Evolutionary conservation across 306 rosid genomes (phyloP), one percentile per base, ranked within the genome.

Genomic region (Cucurbita ficifolia): DNA sequence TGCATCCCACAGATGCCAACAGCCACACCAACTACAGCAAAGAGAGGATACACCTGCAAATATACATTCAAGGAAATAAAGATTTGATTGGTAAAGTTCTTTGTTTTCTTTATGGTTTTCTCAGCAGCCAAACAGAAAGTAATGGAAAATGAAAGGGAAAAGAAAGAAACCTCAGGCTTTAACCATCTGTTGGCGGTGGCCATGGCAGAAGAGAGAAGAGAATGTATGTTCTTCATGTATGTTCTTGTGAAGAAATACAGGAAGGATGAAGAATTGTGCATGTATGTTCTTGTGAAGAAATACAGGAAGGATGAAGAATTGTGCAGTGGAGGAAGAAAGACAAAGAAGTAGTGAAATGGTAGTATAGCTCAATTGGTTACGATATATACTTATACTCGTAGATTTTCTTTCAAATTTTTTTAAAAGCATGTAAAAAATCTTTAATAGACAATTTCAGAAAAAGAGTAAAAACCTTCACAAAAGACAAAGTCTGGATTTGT

Each of bases 1-100:
- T 90, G 97, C 92, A 89, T 82, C 7, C 76, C 95, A 49, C 98
- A 94, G 70, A 94, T 82, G 57, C 92, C 92, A 71, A 94, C 92
- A 60, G 95, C 97, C 7, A 78, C 82, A n/a, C 97, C 95, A 40
- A 83, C 87, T 0, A 97, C 38, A 8, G 90, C 95, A 58, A 90
- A 86, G 67, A 94, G 90, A 4, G 98, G 98, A 79, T 84, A 94
- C 5, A 90, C 98, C 98, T 94, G 72, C 73, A 58, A 61, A 43
- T 36, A 53, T 67, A 50, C 16, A 40, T 38, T 19, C 54, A 36
- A 68, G 48, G 18, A 69, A 55, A 40, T 14, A 56, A 36, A 58
- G n/a, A 8, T 64, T 5, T 57, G 52, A 29, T 16, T 6, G 39
- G 55, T 19, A 12, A 67, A 67, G 12, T 6, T 2, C 5, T 0